Conservation (phyloP, 768 basidiomycete genomes). For the Kwoniella bestiolae region DNA sequence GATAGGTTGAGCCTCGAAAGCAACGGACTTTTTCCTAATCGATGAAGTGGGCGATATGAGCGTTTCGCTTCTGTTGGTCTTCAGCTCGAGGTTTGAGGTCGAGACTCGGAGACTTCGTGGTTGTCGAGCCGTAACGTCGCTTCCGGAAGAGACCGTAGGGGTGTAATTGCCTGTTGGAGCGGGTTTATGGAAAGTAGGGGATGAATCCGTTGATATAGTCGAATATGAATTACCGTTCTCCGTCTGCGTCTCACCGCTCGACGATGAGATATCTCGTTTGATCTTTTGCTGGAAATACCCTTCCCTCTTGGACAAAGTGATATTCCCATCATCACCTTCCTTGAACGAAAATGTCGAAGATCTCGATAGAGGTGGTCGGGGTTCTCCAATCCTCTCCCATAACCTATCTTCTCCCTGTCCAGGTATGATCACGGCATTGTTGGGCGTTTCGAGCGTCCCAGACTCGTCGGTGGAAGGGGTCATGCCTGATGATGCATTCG, state of each 20-base stretch:
- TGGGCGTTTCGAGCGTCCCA: slow-evolving; percentile 10
- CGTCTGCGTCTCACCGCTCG: not conserved
- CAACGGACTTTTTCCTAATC: not conserved
- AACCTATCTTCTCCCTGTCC: slow-evolving; percentile 4
- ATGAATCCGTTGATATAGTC: not conserved
- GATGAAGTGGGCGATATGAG: slow-evolving; percentile 3
- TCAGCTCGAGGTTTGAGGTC: slow-evolving; percentile 14
- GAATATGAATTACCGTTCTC: not conserved
- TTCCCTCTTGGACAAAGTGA: not conserved
- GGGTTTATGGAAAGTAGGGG: not conserved
- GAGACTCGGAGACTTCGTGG: slow-evolving; percentile 1
- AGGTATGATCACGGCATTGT: slow-evolving; percentile 10
- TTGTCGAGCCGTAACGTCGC: slow-evolving; percentile 6
- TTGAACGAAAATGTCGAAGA: slow-evolving; percentile 16
- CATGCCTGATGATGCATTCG: slow-evolving; percentile 8
- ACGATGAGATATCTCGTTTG: not conserved
- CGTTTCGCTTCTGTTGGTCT: not conserved
- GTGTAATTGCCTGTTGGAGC: not conserved
- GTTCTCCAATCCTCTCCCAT: slow-evolving; percentile 8
- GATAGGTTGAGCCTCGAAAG: not conserved
- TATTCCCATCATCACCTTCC: slow-evolving; percentile 13
- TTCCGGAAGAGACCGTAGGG: slow-evolving; percentile 4
- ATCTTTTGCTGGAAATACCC: not conserved
- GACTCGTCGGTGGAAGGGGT: slow-evolving; percentile 21
- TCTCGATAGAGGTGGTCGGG: slow-evolving; percentile 10